Evolutionary conservation across 2,329 filamentous ascomycete species (phyloP).

Genomic region (Corynespora cassiicola): DNA sequence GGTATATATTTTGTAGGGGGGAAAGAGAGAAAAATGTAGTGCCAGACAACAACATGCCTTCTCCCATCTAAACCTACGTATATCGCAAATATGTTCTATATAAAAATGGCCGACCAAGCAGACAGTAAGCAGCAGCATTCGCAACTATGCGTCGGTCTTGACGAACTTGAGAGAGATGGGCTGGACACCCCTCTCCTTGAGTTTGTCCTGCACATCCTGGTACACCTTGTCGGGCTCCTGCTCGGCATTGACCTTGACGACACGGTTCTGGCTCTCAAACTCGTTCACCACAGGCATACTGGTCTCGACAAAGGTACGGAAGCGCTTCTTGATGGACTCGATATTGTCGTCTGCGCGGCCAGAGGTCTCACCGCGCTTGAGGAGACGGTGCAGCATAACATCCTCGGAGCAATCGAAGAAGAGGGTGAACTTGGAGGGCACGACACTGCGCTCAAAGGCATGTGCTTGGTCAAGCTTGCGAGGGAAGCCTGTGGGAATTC

Average conservation of each 20-base stretch:
- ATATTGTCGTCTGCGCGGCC: slow-evolving; percentile 92
- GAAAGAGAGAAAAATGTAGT: too few species aligned
- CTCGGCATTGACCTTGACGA: slow-evolving; percentile 80
- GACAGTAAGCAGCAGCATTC: too few species aligned
- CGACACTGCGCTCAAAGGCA: slow-evolving; percentile 91
- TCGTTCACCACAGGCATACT: slow-evolving; percentile 96
- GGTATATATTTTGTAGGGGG: too few species aligned
- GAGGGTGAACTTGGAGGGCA: slow-evolving; percentile 81
- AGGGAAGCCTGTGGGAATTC: slow-evolving; percentile 71
- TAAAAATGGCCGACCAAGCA: too few species aligned
- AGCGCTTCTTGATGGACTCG: slow-evolving; percentile 95
- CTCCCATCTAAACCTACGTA: too few species aligned
- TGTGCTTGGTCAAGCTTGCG: slow-evolving; percentile 96
- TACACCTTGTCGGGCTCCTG: slow-evolving; percentile 71
- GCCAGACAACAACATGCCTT: too few species aligned
- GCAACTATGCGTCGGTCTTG: slow-evolving; percentile 13
- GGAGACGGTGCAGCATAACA: slow-evolving; percentile 81
- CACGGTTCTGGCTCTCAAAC: slow-evolving; percentile 76
- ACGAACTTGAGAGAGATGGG: slow-evolving; percentile 38
- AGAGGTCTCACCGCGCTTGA: slow-evolving; percentile 91
- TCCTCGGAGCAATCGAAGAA: slow-evolving; percentile 95
- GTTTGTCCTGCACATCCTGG: slow-evolving; percentile 52
- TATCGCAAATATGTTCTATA: too few species aligned
- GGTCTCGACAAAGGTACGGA: slow-evolving; percentile 91
- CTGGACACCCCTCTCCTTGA: slow-evolving; percentile 42